Percentiles rank a stretch among this genome's conserved stretches.
phyloP scores from a whole-genome alignment of 169 alveolate genomes.

The Plasmodium gallinaceum region DNA sequence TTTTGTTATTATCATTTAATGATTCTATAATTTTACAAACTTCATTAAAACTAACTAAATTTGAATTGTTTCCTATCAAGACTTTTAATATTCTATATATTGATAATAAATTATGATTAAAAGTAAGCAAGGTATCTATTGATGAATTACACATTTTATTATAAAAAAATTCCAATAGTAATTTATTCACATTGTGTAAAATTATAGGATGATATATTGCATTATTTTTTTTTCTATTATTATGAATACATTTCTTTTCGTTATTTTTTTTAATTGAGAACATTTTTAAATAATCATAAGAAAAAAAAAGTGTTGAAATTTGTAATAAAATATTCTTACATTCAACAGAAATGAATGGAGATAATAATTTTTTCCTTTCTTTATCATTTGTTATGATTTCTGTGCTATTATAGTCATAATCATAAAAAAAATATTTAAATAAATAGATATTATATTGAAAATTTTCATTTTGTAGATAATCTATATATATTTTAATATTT shows the following conservation, averaged over 20 bases:
- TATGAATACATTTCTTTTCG: background rate
- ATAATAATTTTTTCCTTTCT: constrained; percentile 17
- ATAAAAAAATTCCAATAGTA: constrained; percentile 30
- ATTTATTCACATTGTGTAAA: constrained; percentile 25
- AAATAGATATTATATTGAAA: constrained; percentile 16
- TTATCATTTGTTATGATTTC: constrained; percentile 23
- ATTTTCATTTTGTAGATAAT: constrained; percentile 36
- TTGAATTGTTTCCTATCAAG: constrained; percentile 33
- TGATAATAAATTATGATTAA: constrained; percentile 49
- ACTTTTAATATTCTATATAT: constrained; percentile 53
- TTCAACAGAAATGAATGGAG: constrained; percentile 45
- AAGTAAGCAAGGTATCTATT: constrained; percentile 13
- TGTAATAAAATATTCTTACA: constrained; percentile 43
- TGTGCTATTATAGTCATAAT: constrained; percentile 14
- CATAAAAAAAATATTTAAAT: constrained; percentile 26
- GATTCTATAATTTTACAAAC: constrained; percentile 5
- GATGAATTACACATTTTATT: constrained; percentile 31
- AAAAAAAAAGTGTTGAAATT: constrained; percentile 34
- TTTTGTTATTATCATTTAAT: background rate
- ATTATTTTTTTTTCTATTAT: background rate
- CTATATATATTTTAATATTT: constrained; percentile 27
- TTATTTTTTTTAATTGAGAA: background rate
- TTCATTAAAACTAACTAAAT: constrained; percentile 31
- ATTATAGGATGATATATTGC: constrained; percentile 25
- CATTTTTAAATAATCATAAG: constrained; percentile 36